Base-by-base conservation (phyloP, 225 moss, liverwort and hornwort genomes). In the Climacium dendroides region DNA sequence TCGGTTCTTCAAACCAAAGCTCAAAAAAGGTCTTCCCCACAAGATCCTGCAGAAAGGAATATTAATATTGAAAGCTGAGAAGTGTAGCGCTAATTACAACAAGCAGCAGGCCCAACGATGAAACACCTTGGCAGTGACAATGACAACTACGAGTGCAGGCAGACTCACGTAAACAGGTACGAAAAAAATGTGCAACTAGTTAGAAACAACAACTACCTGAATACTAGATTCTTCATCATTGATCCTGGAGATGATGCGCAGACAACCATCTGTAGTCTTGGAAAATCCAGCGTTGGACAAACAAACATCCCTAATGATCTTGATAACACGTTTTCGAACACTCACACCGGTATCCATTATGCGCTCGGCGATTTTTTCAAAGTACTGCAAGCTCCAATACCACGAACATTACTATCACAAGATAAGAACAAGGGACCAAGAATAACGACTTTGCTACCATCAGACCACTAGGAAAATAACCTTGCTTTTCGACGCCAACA, bases 261-360 rank as follows among this genome's bases (percentile, higher is more conserved):
- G 89, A 92, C 98, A 98, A 39, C 96, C 96, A 89, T 96, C 96
- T 77, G 94, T 96, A 63, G 95, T 92, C 88, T 95, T 98, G 81
- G 94, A 86, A 74, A 98, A 98, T 65, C 96, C 95, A 59, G 89
- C 61, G 48, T 96, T 96, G 77, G 98, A 96, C 87, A 98, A 90
- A 77, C 98, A 98, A 55, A 98, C 98, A 87, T 98, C 98, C 79
- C 96, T 93, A 89, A 98, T 96, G 47, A 98, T 98, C 88, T 96
- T 98, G 82, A 98, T 98, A 45, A 98, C 96, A 61, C 98, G 95
- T 90, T 98, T 98, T 76, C 98, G 93, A 80, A 98, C 96, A 91
- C 98, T 98, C 29, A 98, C 98, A 83, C 98, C 98, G 50, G 96
- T 98, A 91, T 98, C 98, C 98, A 96, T 98, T 59, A 98, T 98